phyloP scores from a whole-genome alignment of 2,329 filamentous ascomycete genomes.

The Aspergillus ibericus region DNA sequence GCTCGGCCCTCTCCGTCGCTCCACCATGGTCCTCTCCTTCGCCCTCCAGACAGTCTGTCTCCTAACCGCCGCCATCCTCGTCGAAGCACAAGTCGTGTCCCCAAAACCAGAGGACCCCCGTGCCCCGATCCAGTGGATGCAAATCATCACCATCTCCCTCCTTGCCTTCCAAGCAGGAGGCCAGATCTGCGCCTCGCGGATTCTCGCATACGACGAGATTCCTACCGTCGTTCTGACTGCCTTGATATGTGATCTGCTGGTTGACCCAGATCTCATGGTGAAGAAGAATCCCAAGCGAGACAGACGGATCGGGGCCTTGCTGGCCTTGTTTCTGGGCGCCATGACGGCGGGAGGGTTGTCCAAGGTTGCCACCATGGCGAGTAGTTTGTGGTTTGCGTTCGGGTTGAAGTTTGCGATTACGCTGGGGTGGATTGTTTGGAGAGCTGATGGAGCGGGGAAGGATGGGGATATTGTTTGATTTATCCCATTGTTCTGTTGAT shows the following conservation, averaged over 20 bases:
- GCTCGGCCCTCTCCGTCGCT: conserved; percentile 36
- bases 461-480: background rate
- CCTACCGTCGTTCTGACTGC: conserved; percentile 46
- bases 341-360: conserved; percentile 44
- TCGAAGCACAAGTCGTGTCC: conserved; percentile 35
- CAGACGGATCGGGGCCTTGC: conserved; percentile 36
- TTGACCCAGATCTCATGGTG: conserved; percentile 33
- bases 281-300: conserved; percentile 35
- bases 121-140: conserved; percentile 37
- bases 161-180: conserved; percentile 44
- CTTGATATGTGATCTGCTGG: conserved; percentile 40
- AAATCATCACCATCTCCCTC: conserved; percentile 39
- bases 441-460: conserved; percentile 12
- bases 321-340: conserved; percentile 42
- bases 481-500: background rate
- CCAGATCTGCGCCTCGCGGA: conserved; percentile 40
- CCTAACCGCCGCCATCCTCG: conserved; percentile 35
- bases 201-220: conserved; percentile 41
- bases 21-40: conserved; percentile 42
- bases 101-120: conserved; percentile 30
- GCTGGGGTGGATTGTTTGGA: conserved; percentile 41
- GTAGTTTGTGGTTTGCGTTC: conserved; percentile 43
- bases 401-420: conserved; percentile 38
- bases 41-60: conserved; percentile 38
- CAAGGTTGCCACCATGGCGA: conserved; percentile 35